Evolutionary conservation across 176 grass and related monocot species (phyloP).

Genomic region (Typha latifolia): DNA sequence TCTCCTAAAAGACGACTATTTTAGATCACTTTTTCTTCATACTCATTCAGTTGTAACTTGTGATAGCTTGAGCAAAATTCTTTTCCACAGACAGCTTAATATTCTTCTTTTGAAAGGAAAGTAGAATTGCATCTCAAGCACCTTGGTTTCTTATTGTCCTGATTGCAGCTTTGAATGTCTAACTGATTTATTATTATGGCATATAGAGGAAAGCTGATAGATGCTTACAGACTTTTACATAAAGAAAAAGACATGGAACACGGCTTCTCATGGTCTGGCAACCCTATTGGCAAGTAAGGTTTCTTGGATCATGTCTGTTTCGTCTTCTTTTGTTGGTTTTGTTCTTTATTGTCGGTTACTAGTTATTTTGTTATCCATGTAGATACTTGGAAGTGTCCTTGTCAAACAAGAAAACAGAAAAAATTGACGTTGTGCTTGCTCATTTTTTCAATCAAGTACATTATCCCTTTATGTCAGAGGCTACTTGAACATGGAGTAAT

Average conservation of each 20-base stretch:
- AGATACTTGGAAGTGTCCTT: no score
- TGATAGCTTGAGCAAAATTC: no score
- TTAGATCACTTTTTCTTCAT: not conserved
- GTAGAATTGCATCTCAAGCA: no score
- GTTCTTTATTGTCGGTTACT: not conserved
- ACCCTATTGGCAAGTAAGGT: conserved; percentile 93
- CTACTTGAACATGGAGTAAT: no score
- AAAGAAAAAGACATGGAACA: conserved; percentile 81
- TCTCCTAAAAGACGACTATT: no score
- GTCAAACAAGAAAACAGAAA: no score
- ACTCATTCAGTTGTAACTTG: not conserved
- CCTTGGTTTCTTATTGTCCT: not conserved
- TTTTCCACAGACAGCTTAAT: no score
- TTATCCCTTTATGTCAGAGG: no score
- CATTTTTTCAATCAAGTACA: no score
- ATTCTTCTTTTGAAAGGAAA: conserved; percentile 5
- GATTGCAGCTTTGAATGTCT: not conserved
- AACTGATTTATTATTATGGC: not conserved
- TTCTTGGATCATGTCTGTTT: conserved; percentile 2
- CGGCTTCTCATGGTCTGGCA: conserved; percentile 87
- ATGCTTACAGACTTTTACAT: conserved; percentile 84
- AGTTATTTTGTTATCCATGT: no score
- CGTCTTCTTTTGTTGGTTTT: conserved; percentile 1
- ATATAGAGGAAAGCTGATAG: conserved; percentile 84
- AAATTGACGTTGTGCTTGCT: no score